phyloP scores from a whole-genome alignment of 2,329 filamentous ascomycete genomes.

The Exophiala dermatitidis region DNA sequence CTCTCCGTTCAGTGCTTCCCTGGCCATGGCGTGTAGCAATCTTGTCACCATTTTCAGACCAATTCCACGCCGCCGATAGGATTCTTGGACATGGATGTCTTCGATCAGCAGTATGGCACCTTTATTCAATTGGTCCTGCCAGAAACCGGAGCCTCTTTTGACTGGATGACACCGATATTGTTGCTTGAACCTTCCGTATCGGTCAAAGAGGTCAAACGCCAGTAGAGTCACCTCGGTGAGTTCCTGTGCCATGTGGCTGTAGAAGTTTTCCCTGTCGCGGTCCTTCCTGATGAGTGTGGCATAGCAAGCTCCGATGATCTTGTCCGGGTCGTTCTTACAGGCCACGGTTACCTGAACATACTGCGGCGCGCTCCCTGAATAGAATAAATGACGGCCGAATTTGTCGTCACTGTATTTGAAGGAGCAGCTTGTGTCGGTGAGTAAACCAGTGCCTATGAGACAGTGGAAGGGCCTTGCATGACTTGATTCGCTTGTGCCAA shows the following conservation, averaged over 20 bases:
- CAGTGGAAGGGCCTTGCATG: no score
- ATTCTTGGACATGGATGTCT: constrained; percentile 22
- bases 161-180: constrained; percentile 30
- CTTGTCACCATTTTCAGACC: constrained; percentile 29
- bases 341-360: background rate
- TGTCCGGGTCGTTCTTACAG: background rate
- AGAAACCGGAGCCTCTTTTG: constrained; percentile 28
- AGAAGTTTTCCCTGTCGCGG: background rate
- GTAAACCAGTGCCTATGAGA: no score
- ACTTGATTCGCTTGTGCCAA: no score
- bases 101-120: constrained; percentile 30
- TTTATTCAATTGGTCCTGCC: constrained; percentile 27
- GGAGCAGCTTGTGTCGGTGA: no score
- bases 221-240: constrained; percentile 28
- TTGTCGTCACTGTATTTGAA: no score
- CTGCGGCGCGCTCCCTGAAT: background rate
- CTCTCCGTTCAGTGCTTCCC: background rate
- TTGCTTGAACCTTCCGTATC: constrained; percentile 33
- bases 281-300: constrained; percentile 2
- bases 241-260: constrained; percentile 3
- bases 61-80: constrained; percentile 29
- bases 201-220: constrained; percentile 35
- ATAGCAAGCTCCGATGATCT: background rate
- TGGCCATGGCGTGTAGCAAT: constrained; percentile 24
- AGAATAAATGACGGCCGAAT: no score